Base-by-base conservation (phyloP, 768 basidiomycete genomes). In the Leccinum sublutescens region DNA sequence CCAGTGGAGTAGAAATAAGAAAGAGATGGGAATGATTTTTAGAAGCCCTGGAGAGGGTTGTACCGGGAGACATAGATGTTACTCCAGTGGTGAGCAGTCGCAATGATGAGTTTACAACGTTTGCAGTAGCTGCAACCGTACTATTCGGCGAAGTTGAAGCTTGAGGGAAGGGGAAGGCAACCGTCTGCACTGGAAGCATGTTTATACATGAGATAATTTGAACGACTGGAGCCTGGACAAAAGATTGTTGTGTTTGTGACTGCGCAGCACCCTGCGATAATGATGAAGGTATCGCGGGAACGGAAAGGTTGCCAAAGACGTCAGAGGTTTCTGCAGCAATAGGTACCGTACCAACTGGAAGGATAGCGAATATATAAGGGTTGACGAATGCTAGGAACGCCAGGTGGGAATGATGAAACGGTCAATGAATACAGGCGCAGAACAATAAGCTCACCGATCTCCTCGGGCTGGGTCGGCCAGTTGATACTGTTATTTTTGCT, bases 381-480 rank as follows among this genome's bases (percentile, higher is more conserved):
- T 84, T 85, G 54, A 90, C 78, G 56, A 85, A 87, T 4, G 85
- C 91, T 90, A 62, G 25, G 64, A 5, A 34, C 54, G 51, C 50
- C n/a, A 53, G 69, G 60, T 82, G 76, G 21, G 83, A 88, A 87
- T 45, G 85, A 88, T 54, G 81, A 77, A 12, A 80, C 77, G 1
- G 81, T 79, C 84, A 87, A 89, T 55, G 80, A 79, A 29, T 88
- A 80, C 17, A n/a, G 19, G 29, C 3, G 9, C 21, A 54, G 6
- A 36, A 51, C 8, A 23, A 33, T 7, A 45, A 31, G 56, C 75
- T 65, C 63, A 88, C 91, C 80, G 27, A 88, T 79, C 61, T 96
- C 94, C 66, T 95, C 93, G 23, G 91, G 92, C 50, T 87, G 80
- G n/a, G 82, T 80, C 2, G 87, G 84, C 89, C 91, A 95, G 60